Conservation (phyloP, 495 filamentous ascomycete species). For the Penicillium roqueforti region DNA sequence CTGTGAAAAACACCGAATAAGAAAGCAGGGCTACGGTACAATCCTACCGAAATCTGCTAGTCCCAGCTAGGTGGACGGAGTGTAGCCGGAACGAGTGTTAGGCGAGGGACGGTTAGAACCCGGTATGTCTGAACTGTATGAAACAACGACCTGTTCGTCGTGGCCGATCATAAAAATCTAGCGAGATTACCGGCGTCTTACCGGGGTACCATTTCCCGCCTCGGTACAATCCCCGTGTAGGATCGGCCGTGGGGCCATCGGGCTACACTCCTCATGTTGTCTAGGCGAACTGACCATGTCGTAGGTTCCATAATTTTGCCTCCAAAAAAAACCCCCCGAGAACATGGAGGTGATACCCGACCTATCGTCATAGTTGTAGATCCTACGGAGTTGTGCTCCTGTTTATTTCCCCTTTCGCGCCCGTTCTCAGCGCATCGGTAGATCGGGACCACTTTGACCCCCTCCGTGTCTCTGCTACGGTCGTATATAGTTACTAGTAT, state of each 20-base stretch:
- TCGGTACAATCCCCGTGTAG: constrained; percentile 22
- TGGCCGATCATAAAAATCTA: constrained; percentile 6
- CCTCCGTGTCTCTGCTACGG: neutral
- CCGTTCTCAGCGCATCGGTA: neutral
- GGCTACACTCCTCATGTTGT: neutral
- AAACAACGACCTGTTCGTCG: constrained; percentile 31
- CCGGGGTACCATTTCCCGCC: constrained; percentile 4
- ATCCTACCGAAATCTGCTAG: neutral
- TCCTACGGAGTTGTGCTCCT: neutral
- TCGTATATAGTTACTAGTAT: constrained; percentile 6
- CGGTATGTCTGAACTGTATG: constrained; percentile 9
- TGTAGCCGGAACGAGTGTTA: neutral
- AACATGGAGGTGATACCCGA: constrained; percentile 1
- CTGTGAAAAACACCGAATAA: neutral
- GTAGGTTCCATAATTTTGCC: neutral
- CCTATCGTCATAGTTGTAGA: constrained; percentile 6
- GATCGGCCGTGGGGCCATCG: constrained; percentile 14
- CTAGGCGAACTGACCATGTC: constrained; percentile 3
- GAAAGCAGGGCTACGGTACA: constrained; percentile 1
- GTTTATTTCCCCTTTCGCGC: neutral
- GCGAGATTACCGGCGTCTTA: constrained; percentile 15
- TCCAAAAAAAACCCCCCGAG: neutral
- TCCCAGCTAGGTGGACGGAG: neutral
- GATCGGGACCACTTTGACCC: neutral
- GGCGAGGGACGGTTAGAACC: neutral